Evolutionary conservation across 345 rosid species (phyloP).

Genomic region (Ceriops zippeliana): DNA sequence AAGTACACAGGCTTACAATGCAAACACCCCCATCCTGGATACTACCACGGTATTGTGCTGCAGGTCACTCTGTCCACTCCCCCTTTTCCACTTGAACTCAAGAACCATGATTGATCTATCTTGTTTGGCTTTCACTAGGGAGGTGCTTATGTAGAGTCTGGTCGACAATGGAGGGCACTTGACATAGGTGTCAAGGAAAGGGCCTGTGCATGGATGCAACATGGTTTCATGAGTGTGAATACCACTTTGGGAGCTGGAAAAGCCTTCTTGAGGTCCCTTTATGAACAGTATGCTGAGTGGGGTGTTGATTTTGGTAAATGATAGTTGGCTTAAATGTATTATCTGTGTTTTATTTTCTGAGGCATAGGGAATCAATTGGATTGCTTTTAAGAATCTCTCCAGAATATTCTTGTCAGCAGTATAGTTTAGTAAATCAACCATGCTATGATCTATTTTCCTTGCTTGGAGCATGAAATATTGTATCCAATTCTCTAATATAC

Average conservation of each 20-base stretch:
- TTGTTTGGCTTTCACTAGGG: slow-evolving; percentile 43
- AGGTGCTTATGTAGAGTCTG: slow-evolving; percentile 52
- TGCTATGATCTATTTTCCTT: too few relatives aligned
- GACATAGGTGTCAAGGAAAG: slow-evolving; percentile 82
- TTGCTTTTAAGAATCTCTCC: not conserved
- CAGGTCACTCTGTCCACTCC: too few relatives aligned
- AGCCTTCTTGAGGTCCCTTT: slow-evolving; percentile 84
- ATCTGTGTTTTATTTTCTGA: not conserved
- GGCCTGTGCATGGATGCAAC: slow-evolving; percentile 86
- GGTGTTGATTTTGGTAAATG: slow-evolving; percentile 88
- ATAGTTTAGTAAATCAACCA: too few relatives aligned
- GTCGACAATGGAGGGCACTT: slow-evolving; percentile 61
- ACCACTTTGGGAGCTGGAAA: slow-evolving; percentile 69
- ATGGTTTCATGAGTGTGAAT: slow-evolving; percentile 91
- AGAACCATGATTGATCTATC: slow-evolving; percentile 4
- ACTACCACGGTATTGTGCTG: slow-evolving; percentile 38
- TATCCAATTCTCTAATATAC: too few relatives aligned
- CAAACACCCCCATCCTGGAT: slow-evolving; percentile 72
- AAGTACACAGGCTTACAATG: slow-evolving; percentile 83
- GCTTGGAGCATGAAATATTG: too few relatives aligned
- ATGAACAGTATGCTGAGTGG: slow-evolving; percentile 82
- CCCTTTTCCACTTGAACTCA: not conserved
- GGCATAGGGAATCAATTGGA: not conserved
- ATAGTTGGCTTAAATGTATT: not conserved
- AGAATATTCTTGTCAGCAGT: not conserved